Percentiles rank a stretch among this genome's conserved stretches.
Evolutionary conservation across 2,329 filamentous ascomycete genomes (phyloP).

Genomic region (Aspergillus neoniger): DNA sequence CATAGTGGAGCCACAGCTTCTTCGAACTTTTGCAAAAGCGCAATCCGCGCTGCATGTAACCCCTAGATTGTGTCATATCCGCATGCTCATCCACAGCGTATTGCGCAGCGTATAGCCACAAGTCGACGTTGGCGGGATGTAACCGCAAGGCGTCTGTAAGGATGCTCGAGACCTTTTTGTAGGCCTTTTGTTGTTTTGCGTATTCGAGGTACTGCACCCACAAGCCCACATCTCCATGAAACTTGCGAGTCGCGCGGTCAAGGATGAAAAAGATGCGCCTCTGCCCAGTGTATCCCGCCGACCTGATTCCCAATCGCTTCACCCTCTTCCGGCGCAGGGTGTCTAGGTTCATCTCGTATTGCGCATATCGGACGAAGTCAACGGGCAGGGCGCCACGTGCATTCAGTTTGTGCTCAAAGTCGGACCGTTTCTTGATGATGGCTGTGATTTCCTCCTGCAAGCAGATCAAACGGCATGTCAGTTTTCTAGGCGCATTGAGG

Average conservation of each 20-base stretch:
- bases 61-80: conserved; percentile 83
- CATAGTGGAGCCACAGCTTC: conserved; percentile 84
- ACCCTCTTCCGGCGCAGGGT: conserved; percentile 78
- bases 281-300: conserved; percentile 70
- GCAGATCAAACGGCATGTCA: conserved; percentile 13
- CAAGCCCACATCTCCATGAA: conserved; percentile 75
- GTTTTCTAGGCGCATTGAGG: conserved; percentile 6
- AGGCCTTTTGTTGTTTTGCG: conserved; percentile 66
- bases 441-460: conserved; percentile 80
- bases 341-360: conserved; percentile 69
- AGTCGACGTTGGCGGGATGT: conserved; percentile 76
- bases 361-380: conserved; percentile 83
- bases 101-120: conserved; percentile 85
- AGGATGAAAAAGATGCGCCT: conserved; percentile 85
- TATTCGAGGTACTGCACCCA: conserved; percentile 93
- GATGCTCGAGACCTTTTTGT: conserved; percentile 62
- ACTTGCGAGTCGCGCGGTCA: conserved; percentile 80
- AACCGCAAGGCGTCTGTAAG: conserved; percentile 73
- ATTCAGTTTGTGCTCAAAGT: conserved; percentile 89
- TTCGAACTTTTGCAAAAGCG: conserved; percentile 80
- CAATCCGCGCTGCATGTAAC: conserved; percentile 84
- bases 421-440: conserved; percentile 85
- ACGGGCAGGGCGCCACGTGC: conserved; percentile 72
- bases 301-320: conserved; percentile 75
- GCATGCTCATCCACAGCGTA: conserved; percentile 75